A percentile compares a stretch with the other conserved stretches of the same genome.
phyloP scores from a whole-genome alignment of 805 yeast species.

The Yamadazyma paraphyllophila region DNA sequence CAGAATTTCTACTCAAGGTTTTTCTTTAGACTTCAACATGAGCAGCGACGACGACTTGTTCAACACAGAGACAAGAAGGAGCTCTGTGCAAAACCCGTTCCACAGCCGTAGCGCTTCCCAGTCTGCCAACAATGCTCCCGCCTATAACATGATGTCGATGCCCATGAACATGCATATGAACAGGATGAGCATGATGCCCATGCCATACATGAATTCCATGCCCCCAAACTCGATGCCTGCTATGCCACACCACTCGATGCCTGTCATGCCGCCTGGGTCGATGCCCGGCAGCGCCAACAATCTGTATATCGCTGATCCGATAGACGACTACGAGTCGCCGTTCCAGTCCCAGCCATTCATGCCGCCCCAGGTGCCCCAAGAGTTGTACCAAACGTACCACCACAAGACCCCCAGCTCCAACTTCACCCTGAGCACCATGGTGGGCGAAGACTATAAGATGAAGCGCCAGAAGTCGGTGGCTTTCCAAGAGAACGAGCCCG shows the following conservation, averaged over 20 bases:
- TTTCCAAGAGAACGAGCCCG: conserved; percentile 29
- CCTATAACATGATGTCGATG: conserved; percentile 8
- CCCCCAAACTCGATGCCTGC: background rate
- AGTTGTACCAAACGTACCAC: conserved; percentile 8
- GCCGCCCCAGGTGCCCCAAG: conserved; percentile 12
- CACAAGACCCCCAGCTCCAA: conserved; percentile 9
- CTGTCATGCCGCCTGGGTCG: too few relatives aligned
- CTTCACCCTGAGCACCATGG: conserved; percentile 14
- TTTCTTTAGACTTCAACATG: conserved; percentile 1
- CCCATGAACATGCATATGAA: conserved; percentile 2
- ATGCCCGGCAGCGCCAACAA: background rate
- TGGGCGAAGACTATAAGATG: conserved; percentile 9
- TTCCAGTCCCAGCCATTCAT: conserved; percentile 2
- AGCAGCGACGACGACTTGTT: conserved; percentile 15
- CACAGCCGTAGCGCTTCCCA: background rate
- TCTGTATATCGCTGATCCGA: background rate
- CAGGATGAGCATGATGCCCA: background rate
- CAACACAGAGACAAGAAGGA: conserved; percentile 8
- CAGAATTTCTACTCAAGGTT: background rate
- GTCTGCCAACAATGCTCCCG: background rate
- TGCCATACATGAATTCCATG: background rate
- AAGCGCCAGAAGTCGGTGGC: conserved; percentile 26
- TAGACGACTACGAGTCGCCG: background rate
- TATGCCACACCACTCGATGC: too few relatives aligned
- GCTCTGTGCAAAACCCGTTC: conserved; percentile 3